Evolutionary conservation across 352 stramenopile species (phyloP).

Genomic region (Globisporangium alternatum): DNA sequence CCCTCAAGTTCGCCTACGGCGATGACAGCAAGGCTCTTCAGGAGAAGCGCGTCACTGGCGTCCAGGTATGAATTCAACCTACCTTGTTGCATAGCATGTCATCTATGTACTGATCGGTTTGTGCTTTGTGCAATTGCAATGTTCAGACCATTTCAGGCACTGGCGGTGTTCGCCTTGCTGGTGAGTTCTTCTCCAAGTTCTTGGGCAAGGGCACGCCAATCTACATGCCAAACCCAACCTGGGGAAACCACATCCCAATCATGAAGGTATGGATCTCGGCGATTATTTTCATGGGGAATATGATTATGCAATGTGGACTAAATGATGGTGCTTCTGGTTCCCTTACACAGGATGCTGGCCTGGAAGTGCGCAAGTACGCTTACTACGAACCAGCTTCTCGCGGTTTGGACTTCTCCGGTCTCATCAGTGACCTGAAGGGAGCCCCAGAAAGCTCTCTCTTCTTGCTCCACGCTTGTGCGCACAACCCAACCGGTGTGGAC

Average conservation of each 20-base stretch:
- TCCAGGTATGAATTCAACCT: slow-evolving; percentile 58
- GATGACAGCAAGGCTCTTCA: slow-evolving; percentile 90
- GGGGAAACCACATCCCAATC: slow-evolving; percentile 98
- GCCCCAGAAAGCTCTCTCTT: slow-evolving; percentile 94
- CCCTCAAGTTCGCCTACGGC: slow-evolving; percentile 96
- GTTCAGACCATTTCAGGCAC: slow-evolving; percentile 97
- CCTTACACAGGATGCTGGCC: slow-evolving; percentile 49
- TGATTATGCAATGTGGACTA: neutral
- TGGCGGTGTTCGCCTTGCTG: slow-evolving; percentile 94
- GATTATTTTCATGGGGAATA: neutral
- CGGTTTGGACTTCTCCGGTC: slow-evolving; percentile 91
- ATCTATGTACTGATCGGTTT: too few species aligned
- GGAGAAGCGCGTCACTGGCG: slow-evolving; percentile 91
- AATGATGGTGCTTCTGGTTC: neutral
- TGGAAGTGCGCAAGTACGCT: slow-evolving; percentile 79
- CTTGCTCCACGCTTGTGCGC: slow-evolving; percentile 98
- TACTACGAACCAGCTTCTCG: slow-evolving; percentile 86
- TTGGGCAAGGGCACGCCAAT: slow-evolving; percentile 87
- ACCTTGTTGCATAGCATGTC: neutral
- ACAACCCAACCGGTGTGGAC: slow-evolving; percentile 99
- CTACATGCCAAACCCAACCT: slow-evolving; percentile 99
- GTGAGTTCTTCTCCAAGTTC: slow-evolving; percentile 94
- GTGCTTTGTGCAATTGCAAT: neutral
- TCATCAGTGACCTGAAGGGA: slow-evolving; percentile 94
- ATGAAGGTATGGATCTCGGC: slow-evolving; percentile 42